Evolutionary conservation across 2,329 filamentous ascomycete genomes (phyloP), one percentile per base, ranked within the genome.

Genomic region (Elsinoe arachidis): DNA sequence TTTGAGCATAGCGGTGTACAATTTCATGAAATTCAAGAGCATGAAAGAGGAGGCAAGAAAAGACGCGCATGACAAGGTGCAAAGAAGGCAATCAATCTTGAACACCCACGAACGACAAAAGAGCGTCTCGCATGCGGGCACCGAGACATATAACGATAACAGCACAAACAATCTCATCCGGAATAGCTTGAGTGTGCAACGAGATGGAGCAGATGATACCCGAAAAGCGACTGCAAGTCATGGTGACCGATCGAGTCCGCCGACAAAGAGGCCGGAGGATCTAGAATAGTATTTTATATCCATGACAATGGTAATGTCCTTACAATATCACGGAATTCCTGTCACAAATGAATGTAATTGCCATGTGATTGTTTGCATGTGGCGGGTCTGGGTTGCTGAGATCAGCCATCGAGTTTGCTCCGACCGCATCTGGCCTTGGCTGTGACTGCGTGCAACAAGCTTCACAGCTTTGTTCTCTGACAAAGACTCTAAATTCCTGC

Each of bases 21-120:
- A 99, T 68, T 96, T 88, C 68, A 85, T 97, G 71, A 97, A 99
- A 71, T 89, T 97, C 61, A 79, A 77, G 51, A 89, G 88, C 72
- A 96, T 99, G 93, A 81, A 88, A 47, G 74, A 80, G 56, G 88
- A 96, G 11, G 89, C 90, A 1, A 70, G 72, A 17, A 73, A 76
- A 62, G 73, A 77, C 54, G 74, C 70, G 17, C 74, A 76, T 23
- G 64, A 69, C 35, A 68, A 67, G 2, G 68, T 74, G 59, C 69
- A 70, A 23, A 60, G 63, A 11, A 73, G 73, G 56, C 67, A 67
- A 46, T 70, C 70, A 9, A 66, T 73, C 34, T 63, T 61, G 33
- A 37, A 58, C 21, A 26, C 58, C 53, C 59, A 61, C 58, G 58
- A 59, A 44, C 37, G 41, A 58, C 52, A 57, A 59, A 37, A 55